These are phyloP conservation scores for Carex cristatella DNA, from an alignment of 176 grass and related monocot species.

Conservation along the genomic window DNA sequence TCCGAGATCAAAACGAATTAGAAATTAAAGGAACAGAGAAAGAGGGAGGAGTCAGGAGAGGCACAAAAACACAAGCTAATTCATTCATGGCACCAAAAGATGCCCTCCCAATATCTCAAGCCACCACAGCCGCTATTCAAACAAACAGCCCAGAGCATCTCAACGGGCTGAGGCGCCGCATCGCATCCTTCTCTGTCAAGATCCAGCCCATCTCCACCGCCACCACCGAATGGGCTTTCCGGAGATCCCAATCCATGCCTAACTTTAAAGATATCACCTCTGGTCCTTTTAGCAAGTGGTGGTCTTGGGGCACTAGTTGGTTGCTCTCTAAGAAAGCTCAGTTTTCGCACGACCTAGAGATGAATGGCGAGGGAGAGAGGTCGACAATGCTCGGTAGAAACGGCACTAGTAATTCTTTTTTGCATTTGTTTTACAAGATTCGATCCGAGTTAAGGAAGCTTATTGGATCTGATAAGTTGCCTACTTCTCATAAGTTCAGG, in stretches of 20 bases:
- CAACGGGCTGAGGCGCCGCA: slow-evolving; percentile 52
- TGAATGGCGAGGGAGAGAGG: slow-evolving; percentile 67
- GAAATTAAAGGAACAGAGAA: not conserved
- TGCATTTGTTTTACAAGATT: slow-evolving; percentile 60
- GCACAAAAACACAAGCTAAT: not conserved
- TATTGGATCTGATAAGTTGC: slow-evolving; percentile 51
- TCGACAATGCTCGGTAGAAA: slow-evolving; percentile 41
- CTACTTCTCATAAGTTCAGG: slow-evolving; percentile 47
- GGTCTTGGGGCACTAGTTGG: slow-evolving; percentile 67
- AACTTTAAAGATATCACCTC: slow-evolving; percentile 51
- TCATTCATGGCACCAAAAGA: slow-evolving; percentile 33
- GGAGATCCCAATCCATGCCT: slow-evolving; percentile 52
- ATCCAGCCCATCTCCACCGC: slow-evolving; percentile 48
- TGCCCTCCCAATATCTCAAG: slow-evolving; percentile 56
- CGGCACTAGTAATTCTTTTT: slow-evolving; percentile 27
- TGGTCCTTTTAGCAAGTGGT: slow-evolving; percentile 68
- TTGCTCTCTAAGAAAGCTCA: slow-evolving; percentile 51
- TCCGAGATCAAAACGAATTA: not conserved
- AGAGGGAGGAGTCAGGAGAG: not conserved
- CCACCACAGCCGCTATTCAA: not conserved
- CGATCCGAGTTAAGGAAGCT: slow-evolving; percentile 60
- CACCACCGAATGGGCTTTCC: slow-evolving; percentile 29
- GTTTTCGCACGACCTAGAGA: slow-evolving; percentile 55
- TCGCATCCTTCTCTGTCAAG: slow-evolving; percentile 63
- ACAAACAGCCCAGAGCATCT: slow-evolving; percentile 12